Percentiles rank a stretch among this genome's conserved stretches.
Conservation (phyloP, 2,329 filamentous ascomycete genomes). For the Monilinia polystroma region DNA sequence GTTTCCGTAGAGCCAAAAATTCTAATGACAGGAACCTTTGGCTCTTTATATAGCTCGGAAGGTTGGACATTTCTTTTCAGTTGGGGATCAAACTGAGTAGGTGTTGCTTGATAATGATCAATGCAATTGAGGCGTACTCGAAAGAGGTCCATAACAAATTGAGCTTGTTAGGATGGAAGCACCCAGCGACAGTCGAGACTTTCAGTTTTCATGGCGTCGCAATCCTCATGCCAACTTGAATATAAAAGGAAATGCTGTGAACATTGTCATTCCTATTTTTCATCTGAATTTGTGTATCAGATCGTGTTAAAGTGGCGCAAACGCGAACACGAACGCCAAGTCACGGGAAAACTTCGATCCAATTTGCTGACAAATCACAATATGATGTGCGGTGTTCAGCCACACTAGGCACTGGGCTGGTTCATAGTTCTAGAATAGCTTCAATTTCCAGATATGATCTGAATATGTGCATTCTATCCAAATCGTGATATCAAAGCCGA, state of each 20-base stretch:
- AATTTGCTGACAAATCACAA: not conserved
- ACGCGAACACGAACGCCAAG: constrained; percentile 5
- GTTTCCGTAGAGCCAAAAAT: constrained; percentile 92
- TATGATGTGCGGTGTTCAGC: too few species aligned
- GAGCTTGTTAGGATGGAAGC: constrained; percentile 16
- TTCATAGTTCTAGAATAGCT: too few species aligned
- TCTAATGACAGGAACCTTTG: constrained; percentile 80
- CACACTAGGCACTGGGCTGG: too few species aligned
- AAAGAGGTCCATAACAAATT: constrained; percentile 65
- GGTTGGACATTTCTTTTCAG: constrained; percentile 64
- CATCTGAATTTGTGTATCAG: not conserved
- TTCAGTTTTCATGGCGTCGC: constrained; percentile 14
- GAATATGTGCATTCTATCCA: not conserved
- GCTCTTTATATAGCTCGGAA: constrained; percentile 59
- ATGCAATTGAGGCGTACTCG: constrained; percentile 92
- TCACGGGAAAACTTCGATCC: not conserved
- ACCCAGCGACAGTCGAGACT: not conserved
- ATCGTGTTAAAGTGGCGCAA: constrained; percentile 5
- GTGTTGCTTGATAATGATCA: constrained; percentile 84
- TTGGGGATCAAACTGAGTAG: constrained; percentile 77
- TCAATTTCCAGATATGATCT: too few species aligned
- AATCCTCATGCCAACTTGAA: not conserved
- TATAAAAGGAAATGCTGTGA: not conserved
- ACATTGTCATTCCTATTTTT: not conserved
- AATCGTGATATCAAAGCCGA: not conserved